Base-by-base conservation (phyloP, 768 basidiomycete genomes). In the Clavaria fumosa region DNA sequence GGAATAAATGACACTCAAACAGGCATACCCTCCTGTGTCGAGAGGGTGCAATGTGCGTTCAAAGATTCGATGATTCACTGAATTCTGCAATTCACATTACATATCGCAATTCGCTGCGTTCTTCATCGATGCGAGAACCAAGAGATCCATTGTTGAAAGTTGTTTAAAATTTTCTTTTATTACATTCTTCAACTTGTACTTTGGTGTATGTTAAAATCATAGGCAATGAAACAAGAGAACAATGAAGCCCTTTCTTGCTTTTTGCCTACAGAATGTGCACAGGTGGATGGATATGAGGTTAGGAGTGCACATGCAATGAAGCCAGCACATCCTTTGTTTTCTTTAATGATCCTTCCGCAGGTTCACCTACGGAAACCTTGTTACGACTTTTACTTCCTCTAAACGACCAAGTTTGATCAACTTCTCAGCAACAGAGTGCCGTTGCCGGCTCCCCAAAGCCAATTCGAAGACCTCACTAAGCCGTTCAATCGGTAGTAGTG, bases 401-500 rank as follows among this genome's bases (percentile, higher is more conserved):
- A 77, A 75, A 75, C 71, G 69, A 75, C 73, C 75, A 75, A 74
- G 74, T 75, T 76, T 71, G 70, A 69, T 64, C 68, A 69, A 59
- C 72, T 75, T 77, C 43, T 50, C 47, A 49, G 57, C 60, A 56
- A 60, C 51, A 55, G 51, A 50, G 51, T 61, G 56, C 60, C 58
- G 60, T 64, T 55, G 51, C 60, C 59, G 56, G 70, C 66, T 74
- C 64, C 63, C 64, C 66, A 62, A 70, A 71, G 73, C 67, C 72
- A 64, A 76, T 80, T 74, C 72, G 76, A 82, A 79, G 76, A 68
- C 70, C 50, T 61, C 66, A 68, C 77, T 76, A 79, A 79, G 75
- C 78, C 74, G 73, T 78, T 80, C 78, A 77, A 80, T 80, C 74
- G 71, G 78, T 80, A 78, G 76, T 81, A 78, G 78, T 71, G 75